Base-by-base conservation (phyloP, 1,284 basidiomycete species). In the Cystobasidium pallidum region DNA sequence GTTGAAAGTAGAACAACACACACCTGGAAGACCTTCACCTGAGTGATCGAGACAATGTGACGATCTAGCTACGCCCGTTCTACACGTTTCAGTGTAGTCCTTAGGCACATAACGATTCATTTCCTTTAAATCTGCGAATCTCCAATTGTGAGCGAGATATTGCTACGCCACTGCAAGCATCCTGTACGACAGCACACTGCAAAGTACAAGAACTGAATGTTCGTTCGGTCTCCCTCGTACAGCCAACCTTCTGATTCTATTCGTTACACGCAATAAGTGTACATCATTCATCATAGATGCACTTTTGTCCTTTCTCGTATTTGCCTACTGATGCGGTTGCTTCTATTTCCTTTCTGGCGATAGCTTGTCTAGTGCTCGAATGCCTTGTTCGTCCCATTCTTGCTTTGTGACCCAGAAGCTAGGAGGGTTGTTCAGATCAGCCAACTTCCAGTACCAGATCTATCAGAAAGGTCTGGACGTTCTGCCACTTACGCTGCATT, bases 361-460 rank as follows among this genome's bases (percentile, higher is more conserved):
- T 13, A 95, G 86, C 83, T 95, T 95, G 78, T 94, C 93, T 77
- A 96, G 80, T 34, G 92, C 85, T 54, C 86, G 84, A 10, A 85
- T 82, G 21, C 94, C 94, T 81, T 94, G 88, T 82, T 97, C 94
- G 76, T 89, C 89, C 92, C 93, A 96, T 82, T 95, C 93, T 77
- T 91, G 90, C 75, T 89, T 86, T 66, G 91, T 87, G 80, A 96
- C 89, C 94, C 78, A 77, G 65, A 61, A 55, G 28, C 62, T 52
- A 36, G 10, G 19, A 21, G 13, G 24, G n/a, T 19, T 6, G 34
- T 32, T 32, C 45, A 34, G 1, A 26, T 51, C 11, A 51, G 41
- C 15, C 21, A 32, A 17, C 39, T n/a, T n/a, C n/a, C n/a, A n/a
- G n/a, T n/a, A n/a, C n/a, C n/a, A n/a, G n/a, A n/a, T n/a, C n/a